Base-by-base conservation (phyloP, 495 filamentous ascomycete species). In the Aspergillus steynii region DNA sequence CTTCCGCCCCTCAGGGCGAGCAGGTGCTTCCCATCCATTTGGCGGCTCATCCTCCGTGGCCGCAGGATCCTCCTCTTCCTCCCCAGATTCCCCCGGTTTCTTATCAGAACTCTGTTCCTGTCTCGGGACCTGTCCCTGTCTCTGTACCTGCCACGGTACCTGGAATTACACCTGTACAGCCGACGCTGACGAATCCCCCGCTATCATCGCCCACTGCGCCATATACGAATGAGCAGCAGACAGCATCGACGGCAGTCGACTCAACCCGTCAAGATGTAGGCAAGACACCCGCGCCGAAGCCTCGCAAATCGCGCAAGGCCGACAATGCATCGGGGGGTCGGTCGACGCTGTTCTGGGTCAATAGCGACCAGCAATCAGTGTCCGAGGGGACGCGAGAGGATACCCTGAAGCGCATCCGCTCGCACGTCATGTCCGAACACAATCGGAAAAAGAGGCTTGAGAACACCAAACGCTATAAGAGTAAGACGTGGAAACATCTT, bases 401-500 rank as follows among this genome's bases (percentile, higher is more conserved):
- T 45, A 81, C 77, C 2, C 67, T 81, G 61, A 81, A 81, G 65
- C 75, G 77, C 34, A 81, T 81, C 52, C 77, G 78, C 20, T 81
- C 78, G 27, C 78, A 81, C 74, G 78, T 81, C 29, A 81, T 81
- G 78, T 80, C 78, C 32, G 78, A 81, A 55, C 78, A 81, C 60
- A 81, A 81, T 66, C 76, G 78, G 59, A 81, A 80, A 64, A 81
- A 81, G 58, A 67, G 78, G 47, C 61, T 79, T 46, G 77, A 79
- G 25, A 80, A 69, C 49, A 80, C 75, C 3, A 75, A 77, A 52
- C 72, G 73, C 14, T 77, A 79, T 63, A 81, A 79, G 52, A 72
- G 66, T 63, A 78, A 81, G 62, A 68, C 74, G 20, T 80, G 71
- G 69, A 79, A 79, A 45, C 72, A 77, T n/a, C 59, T 78, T 50